Base-by-base conservation (phyloP, 176 grass and related monocot genomes). In the Stipa capillata region DNA sequence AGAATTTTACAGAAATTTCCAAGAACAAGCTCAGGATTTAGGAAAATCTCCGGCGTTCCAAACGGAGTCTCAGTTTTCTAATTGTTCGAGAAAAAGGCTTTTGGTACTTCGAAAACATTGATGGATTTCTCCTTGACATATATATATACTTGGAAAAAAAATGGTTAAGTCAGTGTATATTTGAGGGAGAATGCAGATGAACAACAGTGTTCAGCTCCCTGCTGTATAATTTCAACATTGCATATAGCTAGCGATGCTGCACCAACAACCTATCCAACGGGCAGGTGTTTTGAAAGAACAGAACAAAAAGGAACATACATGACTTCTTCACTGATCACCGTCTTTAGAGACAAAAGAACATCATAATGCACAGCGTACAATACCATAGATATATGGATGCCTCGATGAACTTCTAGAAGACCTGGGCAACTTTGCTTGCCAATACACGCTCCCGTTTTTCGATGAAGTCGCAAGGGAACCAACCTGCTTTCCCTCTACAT, bases 401-500 rank as follows among this genome's bases (percentile, higher is more conserved):
- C 61, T 69, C 43, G 18, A 40, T 47, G 23, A 23, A 65, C 61
- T 62, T 85, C 74, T 92, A 98, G 66, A 89, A 85, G 52, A 87
- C 85, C 79, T 94, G 92, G 56, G 86, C 69, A 13, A 99, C 80
- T 89, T 99, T 99, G 89, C 90, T 99, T 82, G 96, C 92, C 78
- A 94, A 88, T 47, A 95, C 96, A 77, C 90, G 96, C 9, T 99
- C 96, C 13, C 92, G 87, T 79, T 91, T 93, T 78, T 99, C 92
- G 2, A 99, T 91, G 78, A 89, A 95, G 36, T 87, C 88, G 8
- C 21, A 91, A 62, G 96, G 96, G 69, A 95, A 99, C 96, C 96
- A 99, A 2, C 96, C 96, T 28, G 96, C 92, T 82, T 84, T 99
- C 54, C 92, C 92, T 85, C 87, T 93, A 58, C 92, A 93, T 85